Evolutionary conservation across 2,329 filamentous ascomycete species (phyloP).

Genomic region (Pseudogymnoascus sp.): DNA sequence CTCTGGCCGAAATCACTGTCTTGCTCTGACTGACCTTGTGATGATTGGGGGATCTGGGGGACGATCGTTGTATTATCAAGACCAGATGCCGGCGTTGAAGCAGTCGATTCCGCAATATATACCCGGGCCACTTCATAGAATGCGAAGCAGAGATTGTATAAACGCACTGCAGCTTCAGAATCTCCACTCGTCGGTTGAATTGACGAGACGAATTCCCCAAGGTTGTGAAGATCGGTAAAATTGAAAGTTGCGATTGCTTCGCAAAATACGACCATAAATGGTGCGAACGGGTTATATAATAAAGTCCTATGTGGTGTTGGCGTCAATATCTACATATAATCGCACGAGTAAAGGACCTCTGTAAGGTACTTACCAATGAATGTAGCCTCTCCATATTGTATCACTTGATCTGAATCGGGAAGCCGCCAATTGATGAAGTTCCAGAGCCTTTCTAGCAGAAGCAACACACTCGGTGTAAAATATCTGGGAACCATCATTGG

Average conservation of each 20-base stretch:
- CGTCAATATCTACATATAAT: not conserved
- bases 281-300: slow-evolving; percentile 18
- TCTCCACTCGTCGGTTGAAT: slow-evolving; percentile 28
- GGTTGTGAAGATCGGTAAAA: slow-evolving; percentile 32
- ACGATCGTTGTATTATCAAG: not conserved
- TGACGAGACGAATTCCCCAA: slow-evolving; percentile 37
- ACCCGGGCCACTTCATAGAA: slow-evolving; percentile 31
- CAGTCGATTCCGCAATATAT: slow-evolving; percentile 40
- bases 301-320: slow-evolving; percentile 11
- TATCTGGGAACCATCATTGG: slow-evolving; percentile 5
- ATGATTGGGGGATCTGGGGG: not conserved
- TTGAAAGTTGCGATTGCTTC: slow-evolving; percentile 30
- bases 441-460: slow-evolving; percentile 15
- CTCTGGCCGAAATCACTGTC: slow-evolving; percentile 20
- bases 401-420: not conserved
- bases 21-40: slow-evolving; percentile 27
- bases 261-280: slow-evolving; percentile 19
- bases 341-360: not conserved
- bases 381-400: slow-evolving; percentile 14
- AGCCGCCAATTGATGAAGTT: slow-evolving; percentile 13
- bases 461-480: slow-evolving; percentile 16
- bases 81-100: slow-evolving; percentile 34
- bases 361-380: slow-evolving; percentile 14
- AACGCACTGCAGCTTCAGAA: slow-evolving; percentile 36
- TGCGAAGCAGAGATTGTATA: slow-evolving; percentile 39